A percentile compares a stretch with the other conserved stretches of the same genome.
Conservation (phyloP, 371 early-diverging fungal species). For the Mortierella sp. region DNA sequence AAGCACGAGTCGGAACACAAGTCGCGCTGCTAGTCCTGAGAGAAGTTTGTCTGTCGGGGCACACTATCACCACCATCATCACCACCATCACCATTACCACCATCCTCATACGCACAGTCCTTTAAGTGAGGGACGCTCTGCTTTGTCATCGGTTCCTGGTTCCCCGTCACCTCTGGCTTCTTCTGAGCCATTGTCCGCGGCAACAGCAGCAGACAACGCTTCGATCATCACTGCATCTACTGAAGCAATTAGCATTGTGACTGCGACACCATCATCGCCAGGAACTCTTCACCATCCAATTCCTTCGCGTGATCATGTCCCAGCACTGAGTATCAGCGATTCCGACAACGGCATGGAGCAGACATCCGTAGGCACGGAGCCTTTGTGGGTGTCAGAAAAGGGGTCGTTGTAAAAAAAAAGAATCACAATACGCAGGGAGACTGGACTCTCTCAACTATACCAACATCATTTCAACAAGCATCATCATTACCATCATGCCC, state of each 20-base stretch:
- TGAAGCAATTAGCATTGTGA: not conserved
- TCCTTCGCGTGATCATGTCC: no score
- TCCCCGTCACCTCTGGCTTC: constrained; percentile 8
- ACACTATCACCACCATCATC: constrained; percentile 7
- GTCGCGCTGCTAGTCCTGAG: constrained; percentile 28
- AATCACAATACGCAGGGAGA: no score
- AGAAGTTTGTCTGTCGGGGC: constrained; percentile 19
- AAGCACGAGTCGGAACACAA: constrained; percentile 14
- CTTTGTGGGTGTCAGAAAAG: no score
- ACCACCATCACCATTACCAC: constrained; percentile 10
- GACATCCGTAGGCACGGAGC: no score
- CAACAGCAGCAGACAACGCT: not conserved
- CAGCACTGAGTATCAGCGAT: no score
- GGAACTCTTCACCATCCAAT: no score
- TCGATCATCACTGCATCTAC: not conserved
- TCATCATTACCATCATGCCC: not conserved
- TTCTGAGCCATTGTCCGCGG: not conserved
- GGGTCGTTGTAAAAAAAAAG: no score
- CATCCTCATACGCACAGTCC: constrained; percentile 10
- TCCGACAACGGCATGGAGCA: no score
- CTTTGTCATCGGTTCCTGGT: constrained; percentile 3
- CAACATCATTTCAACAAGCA: not conserved
- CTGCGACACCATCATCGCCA: no score
- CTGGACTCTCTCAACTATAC: no score
- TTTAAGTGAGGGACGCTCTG: constrained; percentile 13